Evolutionary conservation across 352 stramenopile genomes (phyloP), one percentile per base, ranked within the genome.

Genomic region (Phytophthora cajani): DNA sequence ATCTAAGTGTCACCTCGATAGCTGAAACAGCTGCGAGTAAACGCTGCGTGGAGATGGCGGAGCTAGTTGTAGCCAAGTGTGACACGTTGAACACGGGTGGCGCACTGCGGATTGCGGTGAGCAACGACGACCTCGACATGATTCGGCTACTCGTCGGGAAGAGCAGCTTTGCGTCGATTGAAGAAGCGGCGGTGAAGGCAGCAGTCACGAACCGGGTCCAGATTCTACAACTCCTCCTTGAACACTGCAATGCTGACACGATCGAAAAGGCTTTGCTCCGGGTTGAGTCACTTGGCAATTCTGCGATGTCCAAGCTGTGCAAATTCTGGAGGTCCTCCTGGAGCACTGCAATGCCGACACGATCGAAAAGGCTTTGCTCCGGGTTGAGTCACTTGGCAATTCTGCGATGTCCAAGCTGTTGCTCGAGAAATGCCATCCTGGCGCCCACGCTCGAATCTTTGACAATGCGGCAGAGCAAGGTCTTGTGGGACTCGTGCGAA

Each of bases 101-200:
- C 8, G 64, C 64, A 3, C 23, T 67, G 27, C 23, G 7, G 2
- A 42, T 49, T 2, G 49, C 64, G 11, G 64, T 71, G 38, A 6
- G 25, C 4, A 71, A 57, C 8, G 42, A 62, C 16, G 36, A 71
- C 11, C 1, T 62, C 2, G 49, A 57, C 7, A 67, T 71, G 56
- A 27, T 71, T 30, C 16, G 23, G 23, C 5, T 61, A n/a, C 17
- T 71, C 9, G 16, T 66, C 7, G 42, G 25, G 14, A 61, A 50
- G 36, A 62, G 56, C 21, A 57, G 23, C 40, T 11, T 19, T 2
- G 17, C 25, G 33, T 65, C 64, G n/a, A 42, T 61, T 46, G 25
- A 55, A 56, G 64, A 62, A 23, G 64, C 64, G 30, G 54, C 66
- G 12, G 58, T 61, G 57, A 44, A 17, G 19, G 56, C 64, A 62